Evolutionary conservation across 129 eudicot species (phyloP), one percentile per base, ranked within the genome.

Genomic region (Lactuca sativa): DNA sequence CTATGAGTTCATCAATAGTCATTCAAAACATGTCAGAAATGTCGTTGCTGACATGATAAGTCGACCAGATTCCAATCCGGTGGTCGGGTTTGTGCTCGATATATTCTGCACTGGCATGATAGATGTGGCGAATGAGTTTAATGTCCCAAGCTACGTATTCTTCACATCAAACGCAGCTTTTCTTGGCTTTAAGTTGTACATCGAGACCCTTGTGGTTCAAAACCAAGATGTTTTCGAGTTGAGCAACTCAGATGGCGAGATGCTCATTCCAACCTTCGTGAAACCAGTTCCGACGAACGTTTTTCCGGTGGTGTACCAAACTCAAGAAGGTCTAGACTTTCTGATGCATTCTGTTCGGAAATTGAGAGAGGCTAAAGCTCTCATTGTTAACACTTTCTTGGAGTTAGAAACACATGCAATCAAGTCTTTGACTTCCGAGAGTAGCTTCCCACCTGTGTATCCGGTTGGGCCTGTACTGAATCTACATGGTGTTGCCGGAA

Each of bases 381-480:
- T 80, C 10, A 43, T 80, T 65, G 59, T 80, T 37, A 80, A 80
- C 38, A 74, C 81, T 5, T 80, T 80, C 66, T 11, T 36, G 25
- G 81, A 75, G 41, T 59, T 80, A 56, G 84, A 80, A 65, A 30
- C 84, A 14, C 70, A 75, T 58, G 77, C 81, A 4, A 33, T 80
- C n/a, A 31, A 71, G 9, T 69, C 74, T 21, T 64, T 60, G 21
- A 25, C 53, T 62, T 67, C 62, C 4, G 69, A 52, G 7, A n/a
- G 48, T 21, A 33, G 17, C 13, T 47, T 72, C 60, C 77, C 84
- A 31, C 67, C 51, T 0, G 66, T 80, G 40, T 80, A 80, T 13
- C 31, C 84, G 3, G 81, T 80, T 48, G 84, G 84, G 21, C 84
- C 84, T n/a, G 7, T 80, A 6, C 65, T 75, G 41, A 75, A 75